Evolutionary conservation across 352 stramenopile genomes (phyloP).

Genomic region (Phytophthora constricta): DNA sequence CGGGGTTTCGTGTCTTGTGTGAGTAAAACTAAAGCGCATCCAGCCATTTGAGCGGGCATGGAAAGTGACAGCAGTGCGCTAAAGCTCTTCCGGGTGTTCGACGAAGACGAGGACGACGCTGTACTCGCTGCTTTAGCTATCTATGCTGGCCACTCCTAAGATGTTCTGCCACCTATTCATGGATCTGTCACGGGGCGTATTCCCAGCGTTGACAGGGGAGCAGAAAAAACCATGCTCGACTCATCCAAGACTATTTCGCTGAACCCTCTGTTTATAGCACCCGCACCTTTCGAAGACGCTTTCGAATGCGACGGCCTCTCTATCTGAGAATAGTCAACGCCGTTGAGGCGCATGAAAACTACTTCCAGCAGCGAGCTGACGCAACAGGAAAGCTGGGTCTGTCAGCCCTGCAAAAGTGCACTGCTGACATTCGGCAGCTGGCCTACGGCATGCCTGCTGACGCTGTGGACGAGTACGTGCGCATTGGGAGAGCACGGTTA

Average conservation of each 20-base stretch:
- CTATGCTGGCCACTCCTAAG: too few relatives aligned
- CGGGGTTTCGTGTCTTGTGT: too few relatives aligned
- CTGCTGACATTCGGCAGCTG: conserved; percentile 8
- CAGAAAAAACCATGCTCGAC: not conserved
- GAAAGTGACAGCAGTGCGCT: too few relatives aligned
- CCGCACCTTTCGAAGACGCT: not conserved
- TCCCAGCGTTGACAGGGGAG: not conserved
- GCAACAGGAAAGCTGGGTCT: conserved; percentile 3
- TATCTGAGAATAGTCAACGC: not conserved
- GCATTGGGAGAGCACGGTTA: conserved; percentile 6
- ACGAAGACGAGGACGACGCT: too few relatives aligned
- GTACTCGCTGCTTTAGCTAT: too few relatives aligned
- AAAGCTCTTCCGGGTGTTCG: too few relatives aligned
- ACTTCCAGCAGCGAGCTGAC: conserved; percentile 2
- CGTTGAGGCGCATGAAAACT: not conserved
- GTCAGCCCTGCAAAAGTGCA: conserved; percentile 10
- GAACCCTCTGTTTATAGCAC: not conserved
- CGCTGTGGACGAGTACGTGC: conserved; percentile 8
- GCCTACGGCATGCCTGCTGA: conserved; percentile 12
- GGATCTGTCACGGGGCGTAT: too few relatives aligned
- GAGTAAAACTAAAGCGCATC: too few relatives aligned
- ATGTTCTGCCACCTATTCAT: too few relatives aligned
- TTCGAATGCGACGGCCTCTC: not conserved
- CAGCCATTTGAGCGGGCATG: too few relatives aligned
- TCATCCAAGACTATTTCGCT: not conserved